Evolutionary conservation across 306 rosid species (phyloP).

Genomic region (Adenanthera pavonina): DNA sequence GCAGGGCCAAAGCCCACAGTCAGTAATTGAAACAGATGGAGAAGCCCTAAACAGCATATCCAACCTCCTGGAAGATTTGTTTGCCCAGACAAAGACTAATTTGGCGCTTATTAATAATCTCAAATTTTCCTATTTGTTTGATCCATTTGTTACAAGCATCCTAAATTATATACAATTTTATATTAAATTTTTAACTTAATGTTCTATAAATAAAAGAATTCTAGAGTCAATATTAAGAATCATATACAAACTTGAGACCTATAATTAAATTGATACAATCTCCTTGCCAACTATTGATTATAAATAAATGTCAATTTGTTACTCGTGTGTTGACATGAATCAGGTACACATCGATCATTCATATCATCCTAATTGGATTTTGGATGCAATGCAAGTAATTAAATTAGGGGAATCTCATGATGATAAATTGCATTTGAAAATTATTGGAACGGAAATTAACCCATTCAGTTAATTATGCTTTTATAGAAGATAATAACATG

Average conservation of each 20-base stretch:
- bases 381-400: conserved; percentile 43
- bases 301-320: neutral
- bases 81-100: neutral
- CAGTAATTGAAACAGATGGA: too few species aligned
- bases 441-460: conserved; percentile 19
- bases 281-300: too few species aligned
- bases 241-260: neutral
- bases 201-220: neutral
- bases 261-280: too few species aligned
- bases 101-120: neutral
- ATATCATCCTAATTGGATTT: neutral
- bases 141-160: neutral
- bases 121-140: neutral
- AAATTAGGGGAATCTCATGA: conserved; percentile 40
- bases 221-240: neutral
- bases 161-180: neutral
- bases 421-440: conserved; percentile 39
- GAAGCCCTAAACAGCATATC: neutral
- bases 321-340: neutral
- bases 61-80: neutral
- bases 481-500: conserved; percentile 25
- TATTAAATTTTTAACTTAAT: neutral
- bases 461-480: conserved; percentile 12
- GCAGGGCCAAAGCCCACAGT: too few species aligned
- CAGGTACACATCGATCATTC: conserved; percentile 9